These are phyloP conservation scores for Russula abietina DNA, from an alignment of 768 basidiomycete genomes.

Conservation along the genomic window DNA sequence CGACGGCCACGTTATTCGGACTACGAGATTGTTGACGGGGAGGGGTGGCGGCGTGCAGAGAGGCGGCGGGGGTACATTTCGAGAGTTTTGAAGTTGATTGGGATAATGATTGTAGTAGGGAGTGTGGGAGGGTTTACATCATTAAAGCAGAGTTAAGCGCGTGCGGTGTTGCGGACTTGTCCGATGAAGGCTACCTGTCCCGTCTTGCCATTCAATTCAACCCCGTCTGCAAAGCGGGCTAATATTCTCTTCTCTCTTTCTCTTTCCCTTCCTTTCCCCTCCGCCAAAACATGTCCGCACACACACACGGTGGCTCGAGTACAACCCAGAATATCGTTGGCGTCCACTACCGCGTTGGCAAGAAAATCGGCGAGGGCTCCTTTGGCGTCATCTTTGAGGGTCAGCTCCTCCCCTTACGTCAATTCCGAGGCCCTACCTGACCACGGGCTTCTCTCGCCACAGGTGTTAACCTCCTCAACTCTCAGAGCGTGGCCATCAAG, in stretches of 20 bases:
- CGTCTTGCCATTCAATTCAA: background rate
- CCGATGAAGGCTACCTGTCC: background rate
- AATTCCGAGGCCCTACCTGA: conserved; percentile 9
- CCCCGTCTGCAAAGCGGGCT: background rate
- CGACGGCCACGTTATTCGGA: conserved; percentile 40
- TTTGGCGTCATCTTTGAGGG: conserved; percentile 97
- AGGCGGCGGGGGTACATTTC: background rate
- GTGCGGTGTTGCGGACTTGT: background rate
- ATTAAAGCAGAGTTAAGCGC: background rate
- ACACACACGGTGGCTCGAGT: conserved; percentile 46
- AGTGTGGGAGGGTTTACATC: too few relatives aligned
- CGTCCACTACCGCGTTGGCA: conserved; percentile 95
- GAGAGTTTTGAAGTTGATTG: background rate
- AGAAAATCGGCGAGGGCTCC: conserved; percentile 98
- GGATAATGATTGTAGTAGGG: too few relatives aligned
- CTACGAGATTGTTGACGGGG: conserved; percentile 39
- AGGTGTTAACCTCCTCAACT: conserved; percentile 98
- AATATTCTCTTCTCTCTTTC: conserved; percentile 17
- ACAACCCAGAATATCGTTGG: conserved; percentile 79
- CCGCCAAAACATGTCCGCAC: conserved; percentile 29
- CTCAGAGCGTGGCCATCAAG: conserved; percentile 98
- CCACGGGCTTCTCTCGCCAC: conserved; percentile 4
- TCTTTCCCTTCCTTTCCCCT: conserved; percentile 16
- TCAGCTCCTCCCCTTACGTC: conserved; percentile 29
- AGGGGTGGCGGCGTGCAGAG: conserved; percentile 32